Evolutionary conservation across 331 rosid species (phyloP), one percentile per base, ranked within the genome.

Genomic region (Acacia pycnantha): DNA sequence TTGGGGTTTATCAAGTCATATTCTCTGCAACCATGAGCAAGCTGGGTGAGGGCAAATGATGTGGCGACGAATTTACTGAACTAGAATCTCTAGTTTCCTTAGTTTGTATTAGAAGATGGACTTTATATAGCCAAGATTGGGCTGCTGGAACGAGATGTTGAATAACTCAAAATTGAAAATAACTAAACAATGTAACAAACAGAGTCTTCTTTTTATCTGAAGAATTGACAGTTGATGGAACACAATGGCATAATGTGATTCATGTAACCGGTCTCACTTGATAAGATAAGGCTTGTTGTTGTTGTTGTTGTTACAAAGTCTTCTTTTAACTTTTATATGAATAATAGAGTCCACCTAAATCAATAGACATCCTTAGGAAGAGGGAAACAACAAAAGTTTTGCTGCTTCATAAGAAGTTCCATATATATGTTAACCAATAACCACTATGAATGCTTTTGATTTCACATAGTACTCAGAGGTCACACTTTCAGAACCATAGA

Each of bases 11-110:
- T 66, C 48, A 4, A 37, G 16, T 43, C 58, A 31, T 69, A 40
- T 15, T 43, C 80, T 37, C 27, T 76, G 79, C 24, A 14, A 13
- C 79, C 51, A 40, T 58, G 69, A 12, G 46, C 37, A 67, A 51
- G 61, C 70, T 67, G 56, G 15, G 73, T 31, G 41, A 41, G 76
- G 44, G 33, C 1, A 85, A n/a, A 58, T 73, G 74, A 69, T 82
- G 74, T 50, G 31, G 48, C 71, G 50, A 78, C 76, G 13, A 58
- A 35, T 26, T 70, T 59, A 58, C 68, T 26, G 50, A 43, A 69
- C 76, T 74, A 73, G 21, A 27, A 79, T 41, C 61, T 54, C 47
- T 72, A 35, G 37, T 70, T 59, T 74, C 51, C 81, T 59, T 69
- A 66, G n/a, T 53, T 47, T 13, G 48, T 5, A 77, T 26, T 53